A percentile compares a stretch with the other conserved stretches of the same genome.
phyloP scores from a whole-genome alignment of 371 early-diverging fungal species.

The Choanephora cucurbitarum region DNA sequence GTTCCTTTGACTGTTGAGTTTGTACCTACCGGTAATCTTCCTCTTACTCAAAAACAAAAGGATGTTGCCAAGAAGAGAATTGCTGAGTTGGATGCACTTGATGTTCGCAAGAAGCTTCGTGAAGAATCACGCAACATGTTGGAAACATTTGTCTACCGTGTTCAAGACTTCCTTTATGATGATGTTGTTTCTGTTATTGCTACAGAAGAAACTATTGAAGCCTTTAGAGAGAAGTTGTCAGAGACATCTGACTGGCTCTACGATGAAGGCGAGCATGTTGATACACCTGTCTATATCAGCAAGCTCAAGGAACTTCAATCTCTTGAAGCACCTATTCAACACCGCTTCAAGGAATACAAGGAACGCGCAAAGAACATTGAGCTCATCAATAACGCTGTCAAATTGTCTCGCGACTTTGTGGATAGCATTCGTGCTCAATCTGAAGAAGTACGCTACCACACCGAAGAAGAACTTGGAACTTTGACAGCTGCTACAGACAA shows the following conservation, averaged over 20 bases:
- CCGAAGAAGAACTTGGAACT: slow-evolving; percentile 61
- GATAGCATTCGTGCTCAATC: slow-evolving; percentile 33
- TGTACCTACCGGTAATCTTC: slow-evolving; percentile 42
- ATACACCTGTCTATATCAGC: slow-evolving; percentile 47
- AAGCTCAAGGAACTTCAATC: slow-evolving; percentile 52
- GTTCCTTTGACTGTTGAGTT: slow-evolving; percentile 47
- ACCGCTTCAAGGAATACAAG: slow-evolving; percentile 63
- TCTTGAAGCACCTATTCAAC: slow-evolving; percentile 67
- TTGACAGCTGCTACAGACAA: slow-evolving; percentile 47
- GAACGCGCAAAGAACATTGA: slow-evolving; percentile 65
- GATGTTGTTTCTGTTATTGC: slow-evolving; percentile 68
- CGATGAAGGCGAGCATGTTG: slow-evolving; percentile 74
- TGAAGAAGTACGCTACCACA: slow-evolving; percentile 59
- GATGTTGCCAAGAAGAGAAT: slow-evolving; percentile 40
- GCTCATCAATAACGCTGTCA: slow-evolving; percentile 43
- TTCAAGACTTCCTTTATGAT: slow-evolving; percentile 79
- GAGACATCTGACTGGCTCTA: slow-evolving; percentile 87
- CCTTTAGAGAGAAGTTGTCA: slow-evolving; percentile 59
- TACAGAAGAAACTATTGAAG: slow-evolving; percentile 71
- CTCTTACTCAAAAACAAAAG: slow-evolving; percentile 44
- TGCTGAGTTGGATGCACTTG: slow-evolving; percentile 32
- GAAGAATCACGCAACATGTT: slow-evolving; percentile 89
- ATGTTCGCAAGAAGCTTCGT: slow-evolving; percentile 61
- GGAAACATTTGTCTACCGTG: slow-evolving; percentile 88
- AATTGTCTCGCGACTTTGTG: slow-evolving; percentile 46